Conservation (phyloP, 192 early-diverging fungal genomes). For the Umbelopsis ramanniana region DNA sequence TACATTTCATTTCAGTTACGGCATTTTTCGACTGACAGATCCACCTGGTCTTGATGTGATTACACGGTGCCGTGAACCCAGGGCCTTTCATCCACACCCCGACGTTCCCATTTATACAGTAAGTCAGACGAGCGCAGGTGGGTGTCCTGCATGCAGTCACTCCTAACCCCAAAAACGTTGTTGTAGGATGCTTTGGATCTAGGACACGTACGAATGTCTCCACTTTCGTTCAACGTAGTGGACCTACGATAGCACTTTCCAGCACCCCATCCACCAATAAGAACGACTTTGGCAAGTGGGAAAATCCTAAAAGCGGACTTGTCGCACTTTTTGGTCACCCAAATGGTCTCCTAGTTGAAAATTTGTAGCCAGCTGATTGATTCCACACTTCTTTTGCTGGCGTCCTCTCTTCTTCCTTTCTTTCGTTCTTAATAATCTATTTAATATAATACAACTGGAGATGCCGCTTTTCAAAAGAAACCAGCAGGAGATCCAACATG, state of each 20-base stretch:
- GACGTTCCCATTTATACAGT: slow-evolving; percentile 59
- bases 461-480: neutral
- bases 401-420: neutral
- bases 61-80: slow-evolving; percentile 67
- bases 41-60: slow-evolving; percentile 83
- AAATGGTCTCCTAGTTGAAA: neutral
- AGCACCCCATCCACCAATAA: too few relatives aligned
- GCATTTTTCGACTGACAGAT: slow-evolving; percentile 88
- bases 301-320: neutral
- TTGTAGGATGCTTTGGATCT: slow-evolving; percentile 30
- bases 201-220: slow-evolving; percentile 29
- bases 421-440: neutral
- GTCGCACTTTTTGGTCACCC: too few relatives aligned
- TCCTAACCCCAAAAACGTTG: neutral
- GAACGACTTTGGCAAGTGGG: neutral
- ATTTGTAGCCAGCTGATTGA: neutral
- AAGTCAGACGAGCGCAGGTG: slow-evolving; percentile 10
- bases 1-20: slow-evolving; percentile 51
- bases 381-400: neutral
- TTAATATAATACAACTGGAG: slow-evolving; percentile 5
- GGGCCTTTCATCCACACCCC: slow-evolving; percentile 85
- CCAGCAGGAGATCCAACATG: neutral
- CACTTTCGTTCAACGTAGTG: slow-evolving; percentile 28
- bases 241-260: slow-evolving; percentile 26
- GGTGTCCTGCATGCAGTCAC: neutral